Evolutionary conservation across 2,329 filamentous ascomycete species (phyloP).

Genomic region (Fusarium albidum): DNA sequence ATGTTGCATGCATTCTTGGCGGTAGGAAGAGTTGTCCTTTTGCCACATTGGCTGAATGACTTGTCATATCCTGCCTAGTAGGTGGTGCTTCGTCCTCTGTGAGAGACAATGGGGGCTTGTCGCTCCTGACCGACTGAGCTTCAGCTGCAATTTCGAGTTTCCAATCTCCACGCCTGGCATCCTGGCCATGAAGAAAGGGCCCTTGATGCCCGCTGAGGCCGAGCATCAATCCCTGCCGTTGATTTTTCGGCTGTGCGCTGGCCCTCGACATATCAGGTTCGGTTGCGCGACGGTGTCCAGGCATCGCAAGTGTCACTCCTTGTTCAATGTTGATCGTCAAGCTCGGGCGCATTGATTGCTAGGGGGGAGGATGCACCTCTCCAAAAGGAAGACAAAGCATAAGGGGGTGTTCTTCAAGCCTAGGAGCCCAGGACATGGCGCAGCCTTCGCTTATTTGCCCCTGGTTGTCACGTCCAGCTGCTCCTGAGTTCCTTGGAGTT

Average conservation of each 20-base stretch:
- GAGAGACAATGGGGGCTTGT: not conserved
- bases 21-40: conserved; percentile 13
- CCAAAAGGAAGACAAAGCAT: too few species aligned
- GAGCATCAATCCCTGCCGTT: not conserved
- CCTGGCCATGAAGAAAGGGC: conserved; percentile 14
- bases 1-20: not conserved
- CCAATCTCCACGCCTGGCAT: conserved; percentile 13
- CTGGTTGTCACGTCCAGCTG: too few species aligned
- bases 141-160: not conserved
- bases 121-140: not conserved
- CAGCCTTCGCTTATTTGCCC: too few species aligned
- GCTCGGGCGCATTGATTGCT: not conserved
- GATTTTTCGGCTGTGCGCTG: conserved; percentile 12
- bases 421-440: too few species aligned
- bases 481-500: too few species aligned
- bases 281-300: conserved; percentile 11
- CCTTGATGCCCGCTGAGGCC: not conserved
- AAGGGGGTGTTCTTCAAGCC: too few species aligned
- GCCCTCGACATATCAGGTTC: not conserved
- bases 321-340: not conserved
- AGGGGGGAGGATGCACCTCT: too few species aligned
- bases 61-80: conserved; percentile 30
- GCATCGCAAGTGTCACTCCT: not conserved
- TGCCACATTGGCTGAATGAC: conserved; percentile 20
- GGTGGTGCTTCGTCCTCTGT: conserved; percentile 14